phyloP scores from a whole-genome alignment of 1,284 basidiomycete species.

The Cryptococcus sp. region DNA sequence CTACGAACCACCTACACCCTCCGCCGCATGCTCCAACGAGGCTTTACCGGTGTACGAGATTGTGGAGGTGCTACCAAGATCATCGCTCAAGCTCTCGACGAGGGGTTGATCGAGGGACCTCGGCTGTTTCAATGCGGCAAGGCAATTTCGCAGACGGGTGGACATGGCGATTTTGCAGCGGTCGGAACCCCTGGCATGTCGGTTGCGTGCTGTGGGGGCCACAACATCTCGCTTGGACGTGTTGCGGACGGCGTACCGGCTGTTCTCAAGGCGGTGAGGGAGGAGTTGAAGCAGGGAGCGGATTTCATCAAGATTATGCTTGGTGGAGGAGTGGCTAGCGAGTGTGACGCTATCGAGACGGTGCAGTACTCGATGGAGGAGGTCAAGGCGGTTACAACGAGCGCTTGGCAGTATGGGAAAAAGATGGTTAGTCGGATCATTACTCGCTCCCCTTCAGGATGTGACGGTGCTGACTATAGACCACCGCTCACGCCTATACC shows the following conservation, averaged over 20 bases:
- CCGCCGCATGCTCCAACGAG: slow-evolving; percentile 50
- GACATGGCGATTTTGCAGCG: slow-evolving; percentile 44
- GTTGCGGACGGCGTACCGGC: slow-evolving; percentile 43
- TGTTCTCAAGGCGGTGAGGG: slow-evolving; percentile 49
- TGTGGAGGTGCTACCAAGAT: slow-evolving; percentile 51
- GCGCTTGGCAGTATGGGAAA: slow-evolving; percentile 48
- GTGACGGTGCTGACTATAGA: slow-evolving; percentile 6
- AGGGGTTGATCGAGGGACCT: slow-evolving; percentile 50
- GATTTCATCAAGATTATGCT: slow-evolving; percentile 50
- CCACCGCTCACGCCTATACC: slow-evolving; percentile 36
- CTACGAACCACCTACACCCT: slow-evolving; percentile 46
- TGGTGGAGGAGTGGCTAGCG: slow-evolving; percentile 50
- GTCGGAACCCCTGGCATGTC: slow-evolving; percentile 22
- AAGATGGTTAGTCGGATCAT: slow-evolving; percentile 36
- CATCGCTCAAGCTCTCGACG: slow-evolving; percentile 48
- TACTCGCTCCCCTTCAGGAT: neutral
- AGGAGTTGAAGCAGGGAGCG: slow-evolving; percentile 51
- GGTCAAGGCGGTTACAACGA: slow-evolving; percentile 50
- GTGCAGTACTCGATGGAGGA: slow-evolving; percentile 52
- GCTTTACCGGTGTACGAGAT: slow-evolving; percentile 54
- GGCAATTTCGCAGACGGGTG: slow-evolving; percentile 52
- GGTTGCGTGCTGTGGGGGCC: slow-evolving; percentile 49
- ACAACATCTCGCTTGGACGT: slow-evolving; percentile 26
- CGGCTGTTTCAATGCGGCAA: slow-evolving; percentile 51
- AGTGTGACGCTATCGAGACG: slow-evolving; percentile 51